Evolutionary conservation across 306 rosid species (phyloP).

Genomic region (Malus sieversii): DNA sequence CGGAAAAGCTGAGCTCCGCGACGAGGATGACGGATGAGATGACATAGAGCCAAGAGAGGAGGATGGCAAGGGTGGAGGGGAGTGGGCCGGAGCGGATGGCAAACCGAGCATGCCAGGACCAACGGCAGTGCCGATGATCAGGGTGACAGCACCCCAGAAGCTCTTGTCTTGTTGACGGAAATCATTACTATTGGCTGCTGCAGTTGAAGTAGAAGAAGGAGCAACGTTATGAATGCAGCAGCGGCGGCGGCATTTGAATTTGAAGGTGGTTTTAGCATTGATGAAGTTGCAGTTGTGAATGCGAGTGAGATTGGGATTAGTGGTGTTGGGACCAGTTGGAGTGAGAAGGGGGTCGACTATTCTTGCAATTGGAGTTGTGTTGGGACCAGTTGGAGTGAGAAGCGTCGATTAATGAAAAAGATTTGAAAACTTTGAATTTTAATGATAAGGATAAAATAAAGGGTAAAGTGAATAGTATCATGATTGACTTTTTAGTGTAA

Average conservation of each 20-base stretch:
- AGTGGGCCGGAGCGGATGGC: slow-evolving; percentile 43
- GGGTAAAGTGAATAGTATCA: no score
- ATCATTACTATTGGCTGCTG: not conserved
- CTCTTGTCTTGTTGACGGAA: slow-evolving; percentile 17
- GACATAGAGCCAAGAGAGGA: slow-evolving; percentile 45
- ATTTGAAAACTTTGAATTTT: no score
- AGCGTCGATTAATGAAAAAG: no score
- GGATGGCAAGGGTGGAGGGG: slow-evolving; percentile 47
- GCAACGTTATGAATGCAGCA: no score
- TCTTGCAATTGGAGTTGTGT: not conserved
- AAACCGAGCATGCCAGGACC: slow-evolving; percentile 56
- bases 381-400: no score
- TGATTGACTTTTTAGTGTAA: no score
- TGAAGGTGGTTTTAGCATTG: no score
- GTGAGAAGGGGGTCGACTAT: not conserved
- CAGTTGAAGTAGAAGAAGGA: not conserved
- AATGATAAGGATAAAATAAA: no score
- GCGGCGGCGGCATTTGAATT: no score
- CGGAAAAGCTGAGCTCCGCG: slow-evolving; percentile 45
- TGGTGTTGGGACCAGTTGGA: not conserved
- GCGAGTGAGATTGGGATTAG: not conserved
- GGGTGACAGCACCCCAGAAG: slow-evolving; percentile 55
- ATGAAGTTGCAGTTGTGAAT: not conserved
- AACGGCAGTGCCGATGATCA: slow-evolving; percentile 44
- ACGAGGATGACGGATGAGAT: slow-evolving; percentile 51